Conservation (phyloP, 257 asterid species). For the Gentiana straminea region DNA sequence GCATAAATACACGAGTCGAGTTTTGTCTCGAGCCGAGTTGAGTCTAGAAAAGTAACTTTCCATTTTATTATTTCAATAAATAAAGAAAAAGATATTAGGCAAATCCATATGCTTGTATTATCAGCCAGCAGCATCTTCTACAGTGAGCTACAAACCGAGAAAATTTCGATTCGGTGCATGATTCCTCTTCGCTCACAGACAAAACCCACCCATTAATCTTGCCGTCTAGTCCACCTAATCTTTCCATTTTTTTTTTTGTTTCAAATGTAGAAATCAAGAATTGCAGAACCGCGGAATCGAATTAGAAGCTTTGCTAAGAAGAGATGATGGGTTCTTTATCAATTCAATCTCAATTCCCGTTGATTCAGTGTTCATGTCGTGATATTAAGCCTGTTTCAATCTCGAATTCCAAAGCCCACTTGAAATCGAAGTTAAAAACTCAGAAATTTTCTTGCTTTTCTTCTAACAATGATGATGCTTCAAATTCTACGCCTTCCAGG, state of each 20-base stretch:
- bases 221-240: neutral
- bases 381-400: constrained; percentile 6
- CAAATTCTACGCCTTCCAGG: constrained; percentile 28
- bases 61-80: too few relatives aligned
- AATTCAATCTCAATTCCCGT: constrained; percentile 22
- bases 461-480: constrained; percentile 29
- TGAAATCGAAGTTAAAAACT: constrained; percentile 10
- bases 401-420: constrained; percentile 15
- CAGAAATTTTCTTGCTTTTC: constrained; percentile 25
- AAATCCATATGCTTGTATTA: too few relatives aligned
- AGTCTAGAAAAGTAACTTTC: too few relatives aligned
- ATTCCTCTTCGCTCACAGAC: neutral
- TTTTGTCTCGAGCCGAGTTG: too few relatives aligned
- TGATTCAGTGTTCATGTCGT: constrained; percentile 19
- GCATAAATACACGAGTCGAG: too few relatives aligned
- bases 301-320: neutral
- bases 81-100: too few relatives aligned
- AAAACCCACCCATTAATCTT: neutral
- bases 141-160: neutral
- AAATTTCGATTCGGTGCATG: too few relatives aligned
- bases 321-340: constrained; percentile 27
- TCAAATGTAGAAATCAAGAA: neutral
- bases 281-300: neutral
- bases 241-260: neutral
- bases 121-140: too few relatives aligned